Percentiles rank a stretch among this genome's conserved stretches.
Conservation (phyloP, 495 filamentous ascomycete species). For the Neurospora hispaniola region DNA sequence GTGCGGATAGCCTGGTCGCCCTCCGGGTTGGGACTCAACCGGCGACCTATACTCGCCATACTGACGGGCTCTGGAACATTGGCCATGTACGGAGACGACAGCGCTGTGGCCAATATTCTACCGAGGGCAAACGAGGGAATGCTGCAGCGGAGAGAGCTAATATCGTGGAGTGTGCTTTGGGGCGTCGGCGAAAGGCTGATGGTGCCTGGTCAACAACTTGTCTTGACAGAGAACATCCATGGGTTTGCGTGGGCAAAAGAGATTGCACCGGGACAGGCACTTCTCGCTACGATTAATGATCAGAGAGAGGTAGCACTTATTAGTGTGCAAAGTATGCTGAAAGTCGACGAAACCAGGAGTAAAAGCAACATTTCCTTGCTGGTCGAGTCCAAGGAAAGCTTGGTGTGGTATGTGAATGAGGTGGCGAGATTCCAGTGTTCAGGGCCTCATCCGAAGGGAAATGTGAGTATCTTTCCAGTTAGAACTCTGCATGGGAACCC, state of each 20-base stretch:
- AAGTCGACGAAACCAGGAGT: slow-evolving; percentile 4
- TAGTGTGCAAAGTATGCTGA: slow-evolving; percentile 24
- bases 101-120: slow-evolving; percentile 15
- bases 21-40: slow-evolving; percentile 32
- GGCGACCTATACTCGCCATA: slow-evolving; percentile 31
- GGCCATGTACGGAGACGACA: slow-evolving; percentile 34
- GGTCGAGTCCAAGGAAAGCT: slow-evolving; percentile 10
- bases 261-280: slow-evolving; percentile 22
- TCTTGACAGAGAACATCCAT: slow-evolving; percentile 29
- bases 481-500: neutral
- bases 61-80: slow-evolving; percentile 30
- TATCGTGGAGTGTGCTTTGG: slow-evolving; percentile 31
- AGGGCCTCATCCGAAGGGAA: slow-evolving; percentile 28
- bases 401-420: slow-evolving; percentile 33
- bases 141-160: slow-evolving; percentile 19
- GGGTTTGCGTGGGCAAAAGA: slow-evolving; percentile 36
- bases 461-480: slow-evolving; percentile 17
- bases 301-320: slow-evolving; percentile 31
- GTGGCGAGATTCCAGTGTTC: slow-evolving; percentile 29
- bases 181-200: slow-evolving; percentile 36
- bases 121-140: slow-evolving; percentile 17
- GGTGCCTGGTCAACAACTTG: slow-evolving; percentile 27
- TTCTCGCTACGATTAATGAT: slow-evolving; percentile 36
- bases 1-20: slow-evolving; percentile 36
- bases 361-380: neutral